Evolutionary conservation across 2,329 filamentous ascomycete species (phyloP).

Genomic region (Neonectria coccinea): DNA sequence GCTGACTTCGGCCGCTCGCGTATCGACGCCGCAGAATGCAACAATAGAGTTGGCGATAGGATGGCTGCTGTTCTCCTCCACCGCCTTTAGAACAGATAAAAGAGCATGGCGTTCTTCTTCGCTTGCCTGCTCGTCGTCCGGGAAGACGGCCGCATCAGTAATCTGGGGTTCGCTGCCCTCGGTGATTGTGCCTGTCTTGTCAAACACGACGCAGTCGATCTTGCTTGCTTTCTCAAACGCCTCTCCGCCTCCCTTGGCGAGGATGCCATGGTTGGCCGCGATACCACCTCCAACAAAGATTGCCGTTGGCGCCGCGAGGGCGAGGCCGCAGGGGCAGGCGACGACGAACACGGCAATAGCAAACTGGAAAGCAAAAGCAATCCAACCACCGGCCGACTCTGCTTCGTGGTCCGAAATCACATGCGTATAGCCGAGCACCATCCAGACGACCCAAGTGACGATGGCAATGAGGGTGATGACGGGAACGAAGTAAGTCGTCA

Average conservation of each 20-base stretch:
- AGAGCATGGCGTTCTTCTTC: constrained; percentile 49
- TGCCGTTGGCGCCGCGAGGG: constrained; percentile 86
- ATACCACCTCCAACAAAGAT: constrained; percentile 86
- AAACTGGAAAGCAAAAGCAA: constrained; percentile 81
- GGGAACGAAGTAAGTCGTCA: constrained; percentile 83
- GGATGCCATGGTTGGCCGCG: constrained; percentile 82
- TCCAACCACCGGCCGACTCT: constrained; percentile 71
- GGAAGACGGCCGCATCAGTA: constrained; percentile 63
- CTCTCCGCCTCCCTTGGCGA: constrained; percentile 86
- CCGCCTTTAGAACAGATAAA: constrained; percentile 66
- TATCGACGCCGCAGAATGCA: constrained; percentile 64
- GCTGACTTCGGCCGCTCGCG: constrained; percentile 50
- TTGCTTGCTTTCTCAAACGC: constrained; percentile 87
- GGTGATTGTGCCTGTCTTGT: constrained; percentile 89
- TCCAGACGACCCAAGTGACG: constrained; percentile 78
- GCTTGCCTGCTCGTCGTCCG: constrained; percentile 39
- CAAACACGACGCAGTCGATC: constrained; percentile 83
- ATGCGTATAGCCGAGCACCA: constrained; percentile 71
- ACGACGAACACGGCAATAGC: constrained; percentile 90
- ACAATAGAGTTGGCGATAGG: constrained; percentile 79
- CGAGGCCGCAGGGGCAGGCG: constrained; percentile 86
- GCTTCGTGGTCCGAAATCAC: constrained; percentile 68
- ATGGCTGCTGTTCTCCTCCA: constrained; percentile 80
- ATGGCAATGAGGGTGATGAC: constrained; percentile 77
- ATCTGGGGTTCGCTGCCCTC: constrained; percentile 78